Conservation (phyloP, 2,329 filamentous ascomycete genomes). For the Huntiella decipiens region DNA sequence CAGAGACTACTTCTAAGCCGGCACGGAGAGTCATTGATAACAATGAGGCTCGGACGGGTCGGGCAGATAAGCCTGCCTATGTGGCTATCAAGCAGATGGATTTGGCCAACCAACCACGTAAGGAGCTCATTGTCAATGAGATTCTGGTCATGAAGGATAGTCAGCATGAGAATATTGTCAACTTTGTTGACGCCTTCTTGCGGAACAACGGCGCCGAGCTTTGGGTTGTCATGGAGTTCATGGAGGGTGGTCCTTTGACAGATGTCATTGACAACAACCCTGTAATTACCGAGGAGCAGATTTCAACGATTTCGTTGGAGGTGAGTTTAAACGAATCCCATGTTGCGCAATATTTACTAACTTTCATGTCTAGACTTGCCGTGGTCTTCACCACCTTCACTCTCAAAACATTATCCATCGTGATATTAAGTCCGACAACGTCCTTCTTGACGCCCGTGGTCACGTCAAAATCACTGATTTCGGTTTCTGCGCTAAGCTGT, state of each 20-base stretch:
- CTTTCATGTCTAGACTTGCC: conserved; percentile 53
- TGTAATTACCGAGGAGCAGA: conserved; percentile 87
- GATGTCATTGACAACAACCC: conserved; percentile 98
- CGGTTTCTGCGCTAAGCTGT: conserved; percentile 96
- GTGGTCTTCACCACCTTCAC: conserved; percentile 83
- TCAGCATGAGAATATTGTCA: conserved; percentile 95
- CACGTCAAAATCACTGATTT: conserved; percentile 99
- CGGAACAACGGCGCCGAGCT: conserved; percentile 86
- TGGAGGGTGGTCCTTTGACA: conserved; percentile 94
- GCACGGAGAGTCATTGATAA: conserved; percentile 62
- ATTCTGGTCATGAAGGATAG: conserved; percentile 99
- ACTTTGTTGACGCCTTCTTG: conserved; percentile 92
- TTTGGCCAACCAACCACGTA: conserved; percentile 84
- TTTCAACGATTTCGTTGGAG: conserved; percentile 91
- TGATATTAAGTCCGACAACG: conserved; percentile 99
- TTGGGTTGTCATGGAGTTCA: conserved; percentile 99
- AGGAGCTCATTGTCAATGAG: conserved; percentile 97
- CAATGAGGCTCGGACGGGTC: conserved; percentile 43
- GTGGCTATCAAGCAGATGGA: conserved; percentile 99
- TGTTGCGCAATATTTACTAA: conserved; percentile 13
- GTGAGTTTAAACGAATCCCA: conserved; percentile 27
- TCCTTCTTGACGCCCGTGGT: conserved; percentile 78
- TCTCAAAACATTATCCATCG: conserved; percentile 94
- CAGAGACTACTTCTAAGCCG: conserved; percentile 61
- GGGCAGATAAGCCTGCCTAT: conserved; percentile 33